phyloP scores from a whole-genome alignment of 163 green algal species.

The Chlorella variabilis region DNA sequence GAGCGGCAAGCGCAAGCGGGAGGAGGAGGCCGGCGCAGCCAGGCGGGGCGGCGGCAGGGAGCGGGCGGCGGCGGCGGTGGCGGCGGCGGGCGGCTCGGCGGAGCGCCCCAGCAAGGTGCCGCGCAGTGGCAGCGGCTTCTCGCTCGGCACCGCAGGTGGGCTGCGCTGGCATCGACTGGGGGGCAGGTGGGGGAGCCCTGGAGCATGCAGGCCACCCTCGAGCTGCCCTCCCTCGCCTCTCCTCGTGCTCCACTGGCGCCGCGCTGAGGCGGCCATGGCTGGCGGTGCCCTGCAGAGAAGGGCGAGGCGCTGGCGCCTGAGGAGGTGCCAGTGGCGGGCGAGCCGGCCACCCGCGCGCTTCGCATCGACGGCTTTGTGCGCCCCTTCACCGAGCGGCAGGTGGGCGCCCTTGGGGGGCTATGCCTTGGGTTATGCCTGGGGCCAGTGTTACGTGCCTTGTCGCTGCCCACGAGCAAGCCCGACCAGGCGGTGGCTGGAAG shows the following conservation, averaged over 20 bases:
- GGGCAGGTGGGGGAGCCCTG: neutral
- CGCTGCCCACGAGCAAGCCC: neutral
- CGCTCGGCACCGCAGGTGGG: neutral
- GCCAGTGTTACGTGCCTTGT: neutral
- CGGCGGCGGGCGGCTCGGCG: neutral
- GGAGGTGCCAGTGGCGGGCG: neutral
- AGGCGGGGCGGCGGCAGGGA: neutral
- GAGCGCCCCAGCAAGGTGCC: constrained; percentile 33
- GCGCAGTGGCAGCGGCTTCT: constrained; percentile 20
- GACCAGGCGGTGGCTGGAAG: too few relatives aligned
- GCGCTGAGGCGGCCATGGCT: too few relatives aligned
- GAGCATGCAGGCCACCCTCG: too few relatives aligned
- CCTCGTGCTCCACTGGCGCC: too few relatives aligned
- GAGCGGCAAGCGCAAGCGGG: constrained; percentile 28
- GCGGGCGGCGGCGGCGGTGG: neutral
- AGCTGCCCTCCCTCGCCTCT: too few relatives aligned
- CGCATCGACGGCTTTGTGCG: constrained; percentile 73
- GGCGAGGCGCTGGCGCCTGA: neutral
- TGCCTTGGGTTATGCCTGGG: too few relatives aligned
- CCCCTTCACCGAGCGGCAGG: constrained; percentile 67
- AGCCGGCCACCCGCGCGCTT: constrained; percentile 53
- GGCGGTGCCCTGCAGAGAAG: neutral
- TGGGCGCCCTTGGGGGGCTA: neutral
- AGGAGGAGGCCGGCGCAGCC: neutral
- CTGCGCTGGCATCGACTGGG: too few relatives aligned